phyloP scores from a whole-genome alignment of 768 basidiomycete genomes.

The Russula sp. region DNA sequence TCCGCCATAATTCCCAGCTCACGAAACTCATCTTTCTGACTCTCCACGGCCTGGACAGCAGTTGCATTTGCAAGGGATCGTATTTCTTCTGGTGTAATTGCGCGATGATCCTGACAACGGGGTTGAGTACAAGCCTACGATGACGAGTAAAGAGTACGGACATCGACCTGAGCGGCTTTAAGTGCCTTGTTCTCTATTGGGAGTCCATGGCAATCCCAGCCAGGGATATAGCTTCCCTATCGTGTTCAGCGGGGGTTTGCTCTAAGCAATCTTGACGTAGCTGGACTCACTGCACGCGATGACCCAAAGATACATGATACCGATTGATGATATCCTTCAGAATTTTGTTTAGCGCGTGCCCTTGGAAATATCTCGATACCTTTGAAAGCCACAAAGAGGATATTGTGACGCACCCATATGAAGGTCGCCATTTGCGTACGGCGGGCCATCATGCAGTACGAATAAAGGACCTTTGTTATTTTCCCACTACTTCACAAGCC shows the following conservation, averaged over 20 bases:
- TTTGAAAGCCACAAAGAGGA: neutral
- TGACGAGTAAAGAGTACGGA: constrained; percentile 1
- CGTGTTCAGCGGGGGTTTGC: constrained; percentile 1
- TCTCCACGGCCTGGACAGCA: constrained; percentile 63
- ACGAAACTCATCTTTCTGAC: constrained; percentile 73
- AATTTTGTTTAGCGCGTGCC: constrained; percentile 94
- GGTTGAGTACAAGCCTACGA: neutral
- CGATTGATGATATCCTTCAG: constrained; percentile 94
- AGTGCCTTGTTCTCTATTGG: constrained; percentile 96
- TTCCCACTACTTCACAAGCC: constrained; percentile 41
- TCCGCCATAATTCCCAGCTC: constrained; percentile 89
- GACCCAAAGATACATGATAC: constrained; percentile 71
- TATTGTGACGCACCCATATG: constrained; percentile 68
- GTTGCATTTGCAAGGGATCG: constrained; percentile 64
- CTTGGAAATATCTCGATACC: constrained; percentile 34
- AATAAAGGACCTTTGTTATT: constrained; percentile 64
- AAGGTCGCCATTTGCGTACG: constrained; percentile 93
- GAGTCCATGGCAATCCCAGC: constrained; percentile 97
- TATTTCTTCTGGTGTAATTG: constrained; percentile 52
- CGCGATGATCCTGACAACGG: constrained; percentile 42
- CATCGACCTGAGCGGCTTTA: constrained; percentile 57
- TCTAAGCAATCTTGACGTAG: constrained; percentile 7
- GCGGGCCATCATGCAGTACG: constrained; percentile 92
- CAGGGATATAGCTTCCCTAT: constrained; percentile 74
- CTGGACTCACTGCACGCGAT: constrained; percentile 68